Conservation (phyloP, 345 rosid species). For the Eucalyptus rudis region DNA sequence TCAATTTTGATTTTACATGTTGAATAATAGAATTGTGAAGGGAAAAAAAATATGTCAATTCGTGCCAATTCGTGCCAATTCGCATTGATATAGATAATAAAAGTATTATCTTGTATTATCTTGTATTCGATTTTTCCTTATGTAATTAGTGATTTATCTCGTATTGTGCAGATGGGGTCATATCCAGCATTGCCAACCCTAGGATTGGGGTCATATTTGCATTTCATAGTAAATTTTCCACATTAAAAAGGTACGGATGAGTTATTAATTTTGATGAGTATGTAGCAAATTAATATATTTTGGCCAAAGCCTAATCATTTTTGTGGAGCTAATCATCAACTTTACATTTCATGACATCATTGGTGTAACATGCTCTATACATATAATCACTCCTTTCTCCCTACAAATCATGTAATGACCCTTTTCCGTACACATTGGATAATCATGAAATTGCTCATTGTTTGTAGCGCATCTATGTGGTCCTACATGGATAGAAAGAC, state of each 20-base stretch:
- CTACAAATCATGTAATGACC: background rate
- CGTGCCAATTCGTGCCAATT: accelerated
- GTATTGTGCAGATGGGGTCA: background rate
- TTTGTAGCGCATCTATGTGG: background rate
- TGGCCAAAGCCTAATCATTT: background rate
- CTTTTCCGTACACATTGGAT: background rate
- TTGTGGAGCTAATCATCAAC: background rate
- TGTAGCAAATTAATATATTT: background rate
- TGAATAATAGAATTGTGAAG: background rate
- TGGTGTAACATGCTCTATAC: background rate
- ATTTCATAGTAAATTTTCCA: background rate
- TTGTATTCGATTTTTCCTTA: accelerated
- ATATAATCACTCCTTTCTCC: background rate
- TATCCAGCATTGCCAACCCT: accelerated
- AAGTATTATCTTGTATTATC: accelerated
- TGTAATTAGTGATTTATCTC: background rate
- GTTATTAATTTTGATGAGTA: accelerated
- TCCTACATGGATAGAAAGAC: background rate
- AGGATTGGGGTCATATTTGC: background rate
- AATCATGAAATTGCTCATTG: background rate
- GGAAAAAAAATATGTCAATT: accelerated
- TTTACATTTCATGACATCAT: background rate
- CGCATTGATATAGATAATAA: accelerated
- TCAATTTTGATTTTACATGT: background rate
- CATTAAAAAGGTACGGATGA: background rate